These are phyloP conservation scores for Taphrina wiesneri DNA, from an alignment of 1,139 yeast species.

Conservation along the genomic window DNA sequence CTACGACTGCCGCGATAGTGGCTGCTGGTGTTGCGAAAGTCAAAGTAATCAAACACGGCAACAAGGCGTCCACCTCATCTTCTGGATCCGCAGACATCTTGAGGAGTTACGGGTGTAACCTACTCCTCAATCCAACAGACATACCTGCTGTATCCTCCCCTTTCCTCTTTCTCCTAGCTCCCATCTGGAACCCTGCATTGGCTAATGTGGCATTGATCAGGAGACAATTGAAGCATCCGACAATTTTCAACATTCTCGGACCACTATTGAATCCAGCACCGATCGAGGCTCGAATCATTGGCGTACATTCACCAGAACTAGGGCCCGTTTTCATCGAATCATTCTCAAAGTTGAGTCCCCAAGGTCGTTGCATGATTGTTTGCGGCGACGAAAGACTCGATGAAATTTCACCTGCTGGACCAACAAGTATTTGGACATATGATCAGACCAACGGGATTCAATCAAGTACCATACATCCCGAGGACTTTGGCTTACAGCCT, in stretches of 20 bases:
- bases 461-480: constrained; percentile 50
- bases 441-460: constrained; percentile 42
- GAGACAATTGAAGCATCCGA: constrained; percentile 77
- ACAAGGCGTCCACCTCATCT: constrained; percentile 88
- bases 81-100: constrained; percentile 94
- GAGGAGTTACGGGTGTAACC: constrained; percentile 71
- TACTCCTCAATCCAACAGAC: constrained; percentile 57
- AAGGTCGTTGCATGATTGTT: constrained; percentile 71
- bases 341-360: constrained; percentile 60
- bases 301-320: constrained; percentile 76
- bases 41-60: constrained; percentile 64
- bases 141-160: constrained; percentile 52
- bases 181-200: constrained; percentile 94
- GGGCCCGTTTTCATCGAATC: constrained; percentile 87
- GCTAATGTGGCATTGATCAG: constrained; percentile 76
- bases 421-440: constrained; percentile 68
- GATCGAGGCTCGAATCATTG: constrained; percentile 75
- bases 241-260: constrained; percentile 89
- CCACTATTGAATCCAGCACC: constrained; percentile 92
- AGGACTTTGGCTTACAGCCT: constrained; percentile 76
- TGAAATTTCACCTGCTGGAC: constrained; percentile 87
- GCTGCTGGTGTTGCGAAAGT: constrained; percentile 62
- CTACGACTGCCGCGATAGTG: constrained; percentile 90
- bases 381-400: constrained; percentile 90
- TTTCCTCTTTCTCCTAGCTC: constrained; percentile 84